Evolutionary conservation across 2,329 filamentous ascomycete genomes (phyloP), one percentile per base, ranked within the genome.

Genomic region (Cercospora sojina): DNA sequence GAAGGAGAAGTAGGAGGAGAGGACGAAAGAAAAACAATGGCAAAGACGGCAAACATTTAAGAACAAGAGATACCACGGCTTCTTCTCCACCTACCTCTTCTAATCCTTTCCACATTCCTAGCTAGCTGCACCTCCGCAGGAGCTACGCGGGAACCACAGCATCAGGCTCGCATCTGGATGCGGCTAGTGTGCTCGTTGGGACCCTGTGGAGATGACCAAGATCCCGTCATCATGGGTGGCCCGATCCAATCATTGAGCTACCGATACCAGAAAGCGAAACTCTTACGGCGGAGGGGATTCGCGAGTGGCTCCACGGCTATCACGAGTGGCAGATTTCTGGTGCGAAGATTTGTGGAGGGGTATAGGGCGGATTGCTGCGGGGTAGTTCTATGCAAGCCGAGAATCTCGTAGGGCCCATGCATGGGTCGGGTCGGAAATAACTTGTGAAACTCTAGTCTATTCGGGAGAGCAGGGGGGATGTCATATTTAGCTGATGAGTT

Each of bases 211-310:
- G 59, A 9, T 29, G 20, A 18, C 6, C 20, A 62, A 59, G 59
- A 35, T 60, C 25, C 10, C 43, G 41, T 29, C 16, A 49, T 29
- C 38, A 25, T 62, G 59, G 43, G 41, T 53, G 59, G 29, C 27
- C 59, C 20, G 59, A 62, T 27, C 59, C 59, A 62, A 62, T 62
- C 59, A 62, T 35, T 20, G 59, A 18, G 59, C 43, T 53, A 38
- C 59, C 59, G 29, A 55, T n/a, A 5, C 12, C 8, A 20, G 27
- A 31, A 20, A 62, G 59, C 59, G 59, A 53, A 35, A 31, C 47
- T 27, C 25, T 20, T 23, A 18, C 18, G 59, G 27, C 32, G 49
- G 53, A 31, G 51, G 31, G 59, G 59, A 53, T 5, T 35, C n/a
- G 27, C 47, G 59, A 35, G 20, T 10, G 6, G 47, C 1, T 3